Conservation (phyloP, 2,329 filamentous ascomycete species). For the Paramyrothecium roridum region DNA sequence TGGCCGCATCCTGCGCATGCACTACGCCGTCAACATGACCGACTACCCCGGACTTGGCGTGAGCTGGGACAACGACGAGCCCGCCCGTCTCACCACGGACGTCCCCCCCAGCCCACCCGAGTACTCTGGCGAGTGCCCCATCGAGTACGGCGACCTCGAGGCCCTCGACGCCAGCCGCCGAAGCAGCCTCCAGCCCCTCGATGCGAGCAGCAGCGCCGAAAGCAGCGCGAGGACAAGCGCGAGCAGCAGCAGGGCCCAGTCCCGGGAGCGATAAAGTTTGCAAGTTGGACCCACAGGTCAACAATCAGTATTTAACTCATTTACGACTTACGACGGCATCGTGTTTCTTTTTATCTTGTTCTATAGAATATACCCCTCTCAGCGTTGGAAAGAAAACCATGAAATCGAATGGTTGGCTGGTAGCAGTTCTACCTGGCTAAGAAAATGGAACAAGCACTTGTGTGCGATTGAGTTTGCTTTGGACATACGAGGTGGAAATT, state of each 20-base stretch:
- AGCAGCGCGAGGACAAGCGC: neutral
- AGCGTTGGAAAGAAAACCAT: neutral
- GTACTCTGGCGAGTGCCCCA: constrained; percentile 40
- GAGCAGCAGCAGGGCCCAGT: neutral
- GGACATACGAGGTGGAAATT: too few relatives aligned
- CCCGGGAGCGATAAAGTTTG: neutral
- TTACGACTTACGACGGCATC: neutral
- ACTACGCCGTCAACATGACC: constrained; percentile 80
- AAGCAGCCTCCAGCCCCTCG: neutral
- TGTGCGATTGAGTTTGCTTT: neutral
- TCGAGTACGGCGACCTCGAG: neutral
- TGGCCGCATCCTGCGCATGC: constrained; percentile 86
- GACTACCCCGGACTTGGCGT: constrained; percentile 84
- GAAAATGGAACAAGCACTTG: too few relatives aligned
- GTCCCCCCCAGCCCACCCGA: constrained; percentile 82
- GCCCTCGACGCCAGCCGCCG: neutral
- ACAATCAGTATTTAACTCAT: neutral
- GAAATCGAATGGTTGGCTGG: too few relatives aligned
- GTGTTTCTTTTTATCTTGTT: neutral
- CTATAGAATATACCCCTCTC: neutral
- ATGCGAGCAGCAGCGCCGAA: neutral
- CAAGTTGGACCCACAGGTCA: neutral
- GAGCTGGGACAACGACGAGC: constrained; percentile 93
- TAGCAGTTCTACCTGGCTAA: too few relatives aligned
- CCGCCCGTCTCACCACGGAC: constrained; percentile 91